Evolutionary conservation across 148 eudicot genomes (phyloP), one percentile per base, ranked within the genome.

Genomic region (Fagopyrum esculentum): DNA sequence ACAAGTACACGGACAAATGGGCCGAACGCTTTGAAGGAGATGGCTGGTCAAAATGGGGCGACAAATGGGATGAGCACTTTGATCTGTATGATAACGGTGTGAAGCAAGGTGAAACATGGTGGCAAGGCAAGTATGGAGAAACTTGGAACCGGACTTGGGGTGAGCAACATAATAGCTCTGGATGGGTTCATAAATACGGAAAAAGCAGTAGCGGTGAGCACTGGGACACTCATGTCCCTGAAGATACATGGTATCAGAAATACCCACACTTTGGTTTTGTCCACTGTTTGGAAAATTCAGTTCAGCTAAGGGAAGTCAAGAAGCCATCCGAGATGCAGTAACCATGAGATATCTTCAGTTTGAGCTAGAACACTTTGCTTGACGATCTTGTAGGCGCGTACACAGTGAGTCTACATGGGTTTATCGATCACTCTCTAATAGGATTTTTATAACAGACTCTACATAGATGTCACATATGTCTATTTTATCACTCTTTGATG

Each of bases 101-200:
- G 22, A 93, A 93, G 79, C 98, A 93, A 66, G 98, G 98, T 63
- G 97, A 91, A 80, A 88, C 87, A 6, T 93, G 98, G 97, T 93
- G 97, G 98, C 84, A 89, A 81, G 98, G 98, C 0, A 86, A 89
- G 76, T 55, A 85, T 29, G 91, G 95, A 15, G 95, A 91, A 45
- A 84, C 76, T 4, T 93, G 98, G 98, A 93, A 93, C 77, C 88
- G 93, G 5, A 91, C 97, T 5, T 93, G 98, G 98, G 98, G 97
- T 3, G 97, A 93, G 84, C 77, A 84, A 30, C 98, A 93, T 75
- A 93, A 93, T 66, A 90, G 98, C 5, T 81, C 93, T 6, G 98
- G 95, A 47, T 91, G 97, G 97, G 85, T 91, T 68, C 98, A 93
- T 89, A 93, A 93, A 82, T 91, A 91, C 22, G 98, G 98, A 4